Conservation (phyloP, 805 yeast species). For the Kodamaea laetipori region DNA sequence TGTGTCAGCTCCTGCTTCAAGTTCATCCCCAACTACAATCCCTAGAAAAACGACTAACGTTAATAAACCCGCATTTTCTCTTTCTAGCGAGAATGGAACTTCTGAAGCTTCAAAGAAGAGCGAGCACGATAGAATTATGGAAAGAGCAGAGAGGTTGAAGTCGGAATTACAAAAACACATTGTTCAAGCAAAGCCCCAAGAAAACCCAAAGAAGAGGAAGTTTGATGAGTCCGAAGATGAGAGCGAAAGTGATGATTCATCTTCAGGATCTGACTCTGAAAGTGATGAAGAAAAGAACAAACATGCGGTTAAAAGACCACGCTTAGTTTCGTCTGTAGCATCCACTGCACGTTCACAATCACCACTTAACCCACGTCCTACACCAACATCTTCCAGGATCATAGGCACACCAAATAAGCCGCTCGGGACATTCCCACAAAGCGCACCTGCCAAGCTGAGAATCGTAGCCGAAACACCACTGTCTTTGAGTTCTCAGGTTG, state of each 20-base stretch:
- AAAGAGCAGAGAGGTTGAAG: slow-evolving; percentile 14
- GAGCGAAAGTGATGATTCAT: slow-evolving; percentile 21
- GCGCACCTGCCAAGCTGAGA: slow-evolving; percentile 13
- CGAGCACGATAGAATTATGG: slow-evolving; percentile 15
- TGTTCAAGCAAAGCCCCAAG: slow-evolving; percentile 10
- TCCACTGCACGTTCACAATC: slow-evolving; percentile 14
- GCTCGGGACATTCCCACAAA: slow-evolving; percentile 1
- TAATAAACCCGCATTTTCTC: slow-evolving; percentile 11
- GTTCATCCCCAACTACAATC: background rate
- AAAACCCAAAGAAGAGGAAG: slow-evolving; percentile 10
- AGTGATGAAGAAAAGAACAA: background rate
- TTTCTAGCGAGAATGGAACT: background rate
- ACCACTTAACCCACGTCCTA: slow-evolving; percentile 5
- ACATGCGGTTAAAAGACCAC: slow-evolving; percentile 23
- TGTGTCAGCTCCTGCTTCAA: background rate
- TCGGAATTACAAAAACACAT: slow-evolving; percentile 3
- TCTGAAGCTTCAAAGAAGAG: slow-evolving; percentile 1
- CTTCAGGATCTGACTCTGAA: slow-evolving; percentile 23
- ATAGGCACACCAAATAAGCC: background rate
- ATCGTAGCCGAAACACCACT: slow-evolving; percentile 1
- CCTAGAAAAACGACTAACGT: slow-evolving; percentile 1
- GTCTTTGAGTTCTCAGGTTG: background rate
- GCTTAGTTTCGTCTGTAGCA: slow-evolving; percentile 16
- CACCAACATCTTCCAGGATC: background rate
- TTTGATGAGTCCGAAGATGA: slow-evolving; percentile 19